phyloP scores from a whole-genome alignment of 2,329 filamentous ascomycete genomes.

The Xylaria sp. region DNA sequence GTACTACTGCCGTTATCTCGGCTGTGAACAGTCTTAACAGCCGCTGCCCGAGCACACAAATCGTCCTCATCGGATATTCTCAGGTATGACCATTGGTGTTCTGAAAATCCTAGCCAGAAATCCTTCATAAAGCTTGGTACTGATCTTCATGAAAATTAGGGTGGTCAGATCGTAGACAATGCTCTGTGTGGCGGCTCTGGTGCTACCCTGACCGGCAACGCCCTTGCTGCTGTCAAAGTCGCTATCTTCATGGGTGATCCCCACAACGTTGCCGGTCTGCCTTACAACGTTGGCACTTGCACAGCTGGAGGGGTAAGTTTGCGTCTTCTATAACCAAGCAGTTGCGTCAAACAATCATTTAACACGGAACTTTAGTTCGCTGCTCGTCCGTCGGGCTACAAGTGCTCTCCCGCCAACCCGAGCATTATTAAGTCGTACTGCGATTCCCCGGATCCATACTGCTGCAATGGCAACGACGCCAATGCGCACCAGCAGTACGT shows the following conservation, averaged over 20 bases:
- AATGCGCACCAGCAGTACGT: slow-evolving; percentile 70
- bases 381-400: slow-evolving; percentile 66
- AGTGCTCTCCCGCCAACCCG: slow-evolving; percentile 61
- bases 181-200: slow-evolving; percentile 68
- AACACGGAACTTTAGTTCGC: slow-evolving; percentile 60
- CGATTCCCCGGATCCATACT: slow-evolving; percentile 71
- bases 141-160: slow-evolving; percentile 51
- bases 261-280: slow-evolving; percentile 62
- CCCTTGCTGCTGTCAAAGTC: slow-evolving; percentile 65
- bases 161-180: slow-evolving; percentile 71
- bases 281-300: slow-evolving; percentile 72
- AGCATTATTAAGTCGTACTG: slow-evolving; percentile 72
- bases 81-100: slow-evolving; percentile 50
- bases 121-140: not conserved
- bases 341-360: too few species aligned
- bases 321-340: not conserved
- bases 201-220: slow-evolving; percentile 55
- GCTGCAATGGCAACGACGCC: slow-evolving; percentile 70
- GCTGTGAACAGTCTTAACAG: slow-evolving; percentile 66
- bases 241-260: slow-evolving; percentile 73
- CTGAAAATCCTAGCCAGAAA: not conserved
- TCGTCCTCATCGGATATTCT: slow-evolving; percentile 71
- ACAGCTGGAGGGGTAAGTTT: slow-evolving; percentile 65
- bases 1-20: slow-evolving; percentile 64
- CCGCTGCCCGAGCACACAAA: slow-evolving; percentile 65